phyloP scores from a whole-genome alignment of 163 green algal species.

The Coccomyxa subellipsoidea region DNA sequence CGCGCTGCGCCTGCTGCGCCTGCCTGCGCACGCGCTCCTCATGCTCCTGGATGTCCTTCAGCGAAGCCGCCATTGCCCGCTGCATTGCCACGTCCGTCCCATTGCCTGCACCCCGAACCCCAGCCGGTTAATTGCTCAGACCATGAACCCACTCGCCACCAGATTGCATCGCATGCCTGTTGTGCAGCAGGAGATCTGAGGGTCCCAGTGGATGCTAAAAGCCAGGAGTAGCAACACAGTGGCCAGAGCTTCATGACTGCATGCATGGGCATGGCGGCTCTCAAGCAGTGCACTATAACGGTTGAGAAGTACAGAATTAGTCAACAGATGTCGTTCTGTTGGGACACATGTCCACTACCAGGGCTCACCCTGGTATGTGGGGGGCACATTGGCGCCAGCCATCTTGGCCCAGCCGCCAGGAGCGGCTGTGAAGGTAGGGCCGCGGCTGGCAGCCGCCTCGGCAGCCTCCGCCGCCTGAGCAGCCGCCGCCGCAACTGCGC shows the following conservation, averaged over 20 bases:
- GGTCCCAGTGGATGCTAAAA: too few relatives aligned
- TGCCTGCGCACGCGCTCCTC: constrained; percentile 30
- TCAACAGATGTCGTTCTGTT: too few relatives aligned
- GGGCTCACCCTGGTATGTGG: background rate
- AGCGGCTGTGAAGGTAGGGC: constrained; percentile 6
- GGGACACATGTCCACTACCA: too few relatives aligned
- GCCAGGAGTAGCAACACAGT: too few relatives aligned
- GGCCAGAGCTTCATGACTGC: too few relatives aligned
- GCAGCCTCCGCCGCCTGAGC: constrained; percentile 1
- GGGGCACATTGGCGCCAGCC: constrained; percentile 5
- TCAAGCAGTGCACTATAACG: too few relatives aligned
- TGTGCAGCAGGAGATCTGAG: too few relatives aligned
- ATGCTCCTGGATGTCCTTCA: constrained; percentile 50
- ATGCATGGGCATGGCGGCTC: too few relatives aligned
- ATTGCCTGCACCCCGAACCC: background rate
- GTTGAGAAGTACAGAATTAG: too few relatives aligned
- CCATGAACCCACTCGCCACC: too few relatives aligned
- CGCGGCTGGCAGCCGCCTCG: background rate
- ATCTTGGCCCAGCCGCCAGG: constrained; percentile 26
- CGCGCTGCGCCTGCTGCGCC: background rate
- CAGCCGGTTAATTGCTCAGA: background rate
- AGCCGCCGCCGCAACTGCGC: background rate
- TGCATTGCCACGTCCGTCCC: background rate
- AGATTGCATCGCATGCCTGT: too few relatives aligned
- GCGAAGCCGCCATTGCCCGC: background rate